Evolutionary conservation across 352 stramenopile genomes (phyloP).

Genomic region (Pythium phragmitis): DNA sequence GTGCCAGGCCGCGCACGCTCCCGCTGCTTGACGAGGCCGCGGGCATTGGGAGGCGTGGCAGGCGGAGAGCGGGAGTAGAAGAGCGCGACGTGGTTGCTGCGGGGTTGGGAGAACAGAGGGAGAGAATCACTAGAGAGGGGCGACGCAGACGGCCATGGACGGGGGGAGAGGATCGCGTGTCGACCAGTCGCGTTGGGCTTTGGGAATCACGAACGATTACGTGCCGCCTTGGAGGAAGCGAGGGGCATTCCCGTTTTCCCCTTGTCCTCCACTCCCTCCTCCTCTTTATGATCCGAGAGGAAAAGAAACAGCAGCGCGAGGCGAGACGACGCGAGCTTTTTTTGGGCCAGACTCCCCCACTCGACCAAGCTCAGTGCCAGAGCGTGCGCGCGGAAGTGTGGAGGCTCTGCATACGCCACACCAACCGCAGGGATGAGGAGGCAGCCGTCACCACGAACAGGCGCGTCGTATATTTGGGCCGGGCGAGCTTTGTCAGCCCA

Average conservation of each 20-base stretch:
- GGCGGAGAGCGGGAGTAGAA: conserved; percentile 10
- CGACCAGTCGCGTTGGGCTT: not conserved
- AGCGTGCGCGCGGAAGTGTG: no score
- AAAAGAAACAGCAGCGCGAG: no score
- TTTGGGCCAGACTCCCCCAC: not conserved
- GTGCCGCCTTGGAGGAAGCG: no score
- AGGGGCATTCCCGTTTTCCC: no score
- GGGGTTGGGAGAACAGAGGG: not conserved
- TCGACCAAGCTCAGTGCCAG: no score
- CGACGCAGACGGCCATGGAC: conserved; percentile 13
- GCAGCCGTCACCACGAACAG: conserved; percentile 1
- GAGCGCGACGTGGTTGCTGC: conserved; percentile 20
- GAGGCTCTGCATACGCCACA: not conserved
- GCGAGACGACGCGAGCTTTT: not conserved
- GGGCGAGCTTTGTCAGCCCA: not conserved
- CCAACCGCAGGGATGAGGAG: not conserved
- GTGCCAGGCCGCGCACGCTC: conserved; percentile 18
- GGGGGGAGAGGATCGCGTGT: not conserved
- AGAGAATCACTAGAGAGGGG: conserved; percentile 8
- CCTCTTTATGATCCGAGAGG: no score
- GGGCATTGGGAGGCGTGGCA: conserved; percentile 23
- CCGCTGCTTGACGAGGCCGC: conserved; percentile 6
- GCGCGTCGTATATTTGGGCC: conserved; percentile 12
- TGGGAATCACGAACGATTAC: no score
- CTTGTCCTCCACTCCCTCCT: no score